phyloP scores from a whole-genome alignment of 495 filamentous ascomycete species.

The Lindgomyces ingoldianus region DNA sequence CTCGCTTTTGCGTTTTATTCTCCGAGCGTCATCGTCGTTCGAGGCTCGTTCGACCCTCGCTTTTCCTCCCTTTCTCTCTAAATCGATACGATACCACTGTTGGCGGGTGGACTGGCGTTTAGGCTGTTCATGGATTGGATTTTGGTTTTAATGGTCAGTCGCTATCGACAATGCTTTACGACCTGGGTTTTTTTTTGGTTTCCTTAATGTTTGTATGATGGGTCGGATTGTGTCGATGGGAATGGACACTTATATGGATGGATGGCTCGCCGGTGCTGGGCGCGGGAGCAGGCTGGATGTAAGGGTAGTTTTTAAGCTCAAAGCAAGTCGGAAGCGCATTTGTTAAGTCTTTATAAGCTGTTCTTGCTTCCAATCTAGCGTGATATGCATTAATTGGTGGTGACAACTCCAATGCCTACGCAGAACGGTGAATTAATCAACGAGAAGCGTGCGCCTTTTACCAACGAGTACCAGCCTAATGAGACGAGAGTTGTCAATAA shows the following conservation, averaged over 20 bases:
- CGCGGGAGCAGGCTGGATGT: too few relatives aligned
- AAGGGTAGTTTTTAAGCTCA: background rate
- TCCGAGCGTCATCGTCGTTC: background rate
- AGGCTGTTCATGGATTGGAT: too few relatives aligned
- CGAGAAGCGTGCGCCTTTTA: too few relatives aligned
- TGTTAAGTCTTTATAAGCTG: background rate
- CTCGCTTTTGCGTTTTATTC: background rate
- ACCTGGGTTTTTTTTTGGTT: background rate
- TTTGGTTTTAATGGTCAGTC: background rate
- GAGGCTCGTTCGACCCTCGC: background rate
- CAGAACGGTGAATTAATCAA: background rate
- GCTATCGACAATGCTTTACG: background rate
- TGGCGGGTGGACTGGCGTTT: too few relatives aligned
- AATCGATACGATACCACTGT: background rate
- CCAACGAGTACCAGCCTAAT: too few relatives aligned
- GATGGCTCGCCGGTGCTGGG: background rate
- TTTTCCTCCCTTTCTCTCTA: background rate
- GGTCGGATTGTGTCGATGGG: background rate
- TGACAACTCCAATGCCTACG: background rate
- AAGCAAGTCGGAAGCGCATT: too few relatives aligned
- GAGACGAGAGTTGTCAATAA: background rate
- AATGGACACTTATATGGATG: background rate
- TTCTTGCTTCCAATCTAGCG: background rate
- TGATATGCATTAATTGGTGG: background rate
- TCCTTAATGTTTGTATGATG: background rate